A percentile compares a stretch with the other conserved stretches of the same genome.
Conservation (phyloP, 2,329 filamentous ascomycete genomes). For the Helotiales sp. region DNA sequence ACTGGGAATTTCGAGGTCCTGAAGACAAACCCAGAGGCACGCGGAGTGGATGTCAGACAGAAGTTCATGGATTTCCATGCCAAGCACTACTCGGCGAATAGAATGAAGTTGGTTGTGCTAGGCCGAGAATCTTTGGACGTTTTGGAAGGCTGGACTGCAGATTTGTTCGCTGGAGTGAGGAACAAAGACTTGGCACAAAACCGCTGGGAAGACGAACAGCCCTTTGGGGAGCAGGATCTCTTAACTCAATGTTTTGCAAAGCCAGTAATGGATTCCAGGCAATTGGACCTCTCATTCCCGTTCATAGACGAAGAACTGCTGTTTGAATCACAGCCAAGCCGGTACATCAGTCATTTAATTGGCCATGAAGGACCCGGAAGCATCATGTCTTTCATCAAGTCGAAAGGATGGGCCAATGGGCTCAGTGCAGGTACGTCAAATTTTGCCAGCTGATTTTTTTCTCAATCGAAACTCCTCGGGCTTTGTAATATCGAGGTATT, state of each 20-base stretch:
- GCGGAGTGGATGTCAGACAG: conserved; percentile 71
- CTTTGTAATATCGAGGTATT: neutral
- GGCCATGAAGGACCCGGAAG: conserved; percentile 78
- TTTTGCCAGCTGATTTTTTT: neutral
- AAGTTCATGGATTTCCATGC: conserved; percentile 77
- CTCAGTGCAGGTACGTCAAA: conserved; percentile 56
- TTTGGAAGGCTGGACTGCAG: conserved; percentile 69
- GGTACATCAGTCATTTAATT: conserved; percentile 74
- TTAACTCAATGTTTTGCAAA: conserved; percentile 71
- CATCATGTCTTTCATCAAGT: conserved; percentile 73
- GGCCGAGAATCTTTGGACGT: conserved; percentile 70
- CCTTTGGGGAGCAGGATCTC: conserved; percentile 64
- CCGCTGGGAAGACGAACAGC: conserved; percentile 67
- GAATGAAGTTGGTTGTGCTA: conserved; percentile 74
- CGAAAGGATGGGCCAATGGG: conserved; percentile 73
- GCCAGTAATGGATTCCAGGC: conserved; percentile 72
- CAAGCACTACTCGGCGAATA: conserved; percentile 74
- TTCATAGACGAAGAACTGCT: conserved; percentile 72
- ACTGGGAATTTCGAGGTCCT: conserved; percentile 74
- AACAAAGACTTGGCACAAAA: conserved; percentile 70
- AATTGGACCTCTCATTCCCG: conserved; percentile 69
- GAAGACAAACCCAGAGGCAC: conserved; percentile 68
- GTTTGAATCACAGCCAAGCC: conserved; percentile 70
- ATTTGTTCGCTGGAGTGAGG: conserved; percentile 69
- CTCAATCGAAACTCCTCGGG: neutral